Conservation (phyloP, 2,329 filamentous ascomycete genomes). For the Chalaropsis ovoidea region DNA sequence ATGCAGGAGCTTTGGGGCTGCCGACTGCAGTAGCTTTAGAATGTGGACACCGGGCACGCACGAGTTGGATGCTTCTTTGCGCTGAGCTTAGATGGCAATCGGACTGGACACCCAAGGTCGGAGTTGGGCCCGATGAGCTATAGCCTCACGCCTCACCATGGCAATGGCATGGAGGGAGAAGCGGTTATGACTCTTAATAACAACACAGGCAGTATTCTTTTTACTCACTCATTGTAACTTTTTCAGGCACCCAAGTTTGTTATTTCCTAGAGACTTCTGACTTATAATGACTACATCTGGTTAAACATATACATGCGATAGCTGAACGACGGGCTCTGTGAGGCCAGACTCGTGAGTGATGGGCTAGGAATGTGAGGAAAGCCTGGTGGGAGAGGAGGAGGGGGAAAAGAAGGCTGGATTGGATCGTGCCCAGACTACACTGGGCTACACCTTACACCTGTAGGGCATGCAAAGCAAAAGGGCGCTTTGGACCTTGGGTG, state of each 20-base stretch:
- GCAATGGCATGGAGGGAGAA: not conserved
- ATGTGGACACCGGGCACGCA: conserved; percentile 24
- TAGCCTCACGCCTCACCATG: not conserved
- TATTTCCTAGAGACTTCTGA: not conserved
- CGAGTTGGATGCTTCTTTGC: conserved; percentile 26
- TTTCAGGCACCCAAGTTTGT: no score
- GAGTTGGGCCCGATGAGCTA: not conserved
- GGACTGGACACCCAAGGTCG: conserved; percentile 5
- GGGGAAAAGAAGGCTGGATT: not conserved
- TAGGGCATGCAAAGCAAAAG: not conserved
- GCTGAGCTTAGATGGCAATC: conserved; percentile 25
- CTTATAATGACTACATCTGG: not conserved
- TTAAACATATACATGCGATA: not conserved
- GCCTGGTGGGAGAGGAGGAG: not conserved
- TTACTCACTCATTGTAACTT: no score
- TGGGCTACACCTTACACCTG: not conserved
- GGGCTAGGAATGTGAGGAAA: not conserved
- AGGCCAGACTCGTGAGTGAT: not conserved
- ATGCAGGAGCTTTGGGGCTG: conserved; percentile 16
- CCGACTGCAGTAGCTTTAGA: conserved; percentile 20
- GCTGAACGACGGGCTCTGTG: not conserved
- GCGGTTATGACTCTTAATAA: no score
- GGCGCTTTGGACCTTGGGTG: not conserved
- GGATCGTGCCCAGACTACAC: not conserved
- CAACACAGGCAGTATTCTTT: no score